A percentile compares a stretch with the other conserved stretches of the same genome.
phyloP scores from a whole-genome alignment of 306 rosid genomes.

The Prunus dulcis region DNA sequence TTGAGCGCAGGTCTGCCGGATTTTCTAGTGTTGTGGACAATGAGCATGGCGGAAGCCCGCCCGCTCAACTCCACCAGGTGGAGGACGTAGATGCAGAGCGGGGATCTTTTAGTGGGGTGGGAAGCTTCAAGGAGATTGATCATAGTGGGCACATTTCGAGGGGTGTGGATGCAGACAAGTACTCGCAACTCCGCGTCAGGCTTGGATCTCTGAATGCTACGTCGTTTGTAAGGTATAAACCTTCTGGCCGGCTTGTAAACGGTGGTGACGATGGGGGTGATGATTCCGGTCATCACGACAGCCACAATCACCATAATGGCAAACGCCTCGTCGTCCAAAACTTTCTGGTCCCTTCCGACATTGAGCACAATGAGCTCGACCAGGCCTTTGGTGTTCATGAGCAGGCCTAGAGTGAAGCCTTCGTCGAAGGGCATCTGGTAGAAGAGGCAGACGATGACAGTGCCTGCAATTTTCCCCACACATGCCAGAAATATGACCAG shows the following conservation, averaged over 20 bases:
- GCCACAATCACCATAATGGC: conserved; percentile 82
- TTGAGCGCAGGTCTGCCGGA: conserved; percentile 51
- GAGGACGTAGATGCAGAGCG: conserved; percentile 67
- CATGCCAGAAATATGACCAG: conserved; percentile 58
- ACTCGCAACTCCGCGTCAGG: conserved; percentile 62
- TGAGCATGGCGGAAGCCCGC: conserved; percentile 95
- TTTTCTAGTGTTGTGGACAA: conserved; percentile 69
- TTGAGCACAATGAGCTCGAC: conserved; percentile 84
- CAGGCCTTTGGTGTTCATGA: conserved; percentile 96
- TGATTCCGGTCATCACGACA: conserved; percentile 54
- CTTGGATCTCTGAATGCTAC: conserved; percentile 59
- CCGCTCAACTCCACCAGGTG: conserved; percentile 89
- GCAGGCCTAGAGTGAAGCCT: conserved; percentile 73
- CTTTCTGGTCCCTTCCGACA: conserved; percentile 83
- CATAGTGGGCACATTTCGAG: conserved; percentile 82
- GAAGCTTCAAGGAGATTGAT: conserved; percentile 86
- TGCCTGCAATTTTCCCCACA: conserved; percentile 70
- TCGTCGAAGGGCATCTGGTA: conserved; percentile 66
- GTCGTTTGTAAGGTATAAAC: conserved; percentile 48
- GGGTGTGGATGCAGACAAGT: conserved; percentile 68
- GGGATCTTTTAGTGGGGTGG: conserved; percentile 66
- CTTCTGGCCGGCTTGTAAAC: conserved; percentile 66
- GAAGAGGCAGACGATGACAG: conserved; percentile 45
- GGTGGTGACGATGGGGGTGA: conserved; percentile 58
- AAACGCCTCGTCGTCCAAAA: conserved; percentile 72